Percentiles rank a stretch among this genome's conserved stretches.
Evolutionary conservation across 345 rosid genomes (phyloP).

Genomic region (Excoecaria cochinchinensis): DNA sequence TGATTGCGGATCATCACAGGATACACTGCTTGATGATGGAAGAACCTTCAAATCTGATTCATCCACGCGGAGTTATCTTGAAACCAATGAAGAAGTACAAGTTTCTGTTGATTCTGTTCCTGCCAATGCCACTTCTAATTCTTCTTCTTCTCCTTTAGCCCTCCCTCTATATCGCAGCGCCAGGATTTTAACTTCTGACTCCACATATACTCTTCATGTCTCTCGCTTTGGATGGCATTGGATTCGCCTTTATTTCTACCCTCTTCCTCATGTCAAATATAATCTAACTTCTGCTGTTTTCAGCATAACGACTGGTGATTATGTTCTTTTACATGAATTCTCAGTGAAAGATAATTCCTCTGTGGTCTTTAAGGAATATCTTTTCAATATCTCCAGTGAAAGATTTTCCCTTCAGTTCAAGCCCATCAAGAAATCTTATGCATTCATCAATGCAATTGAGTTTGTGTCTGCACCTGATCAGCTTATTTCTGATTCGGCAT

Average conservation of each 20-base stretch:
- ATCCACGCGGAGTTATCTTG: conserved; percentile 40
- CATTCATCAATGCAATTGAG: conserved; percentile 75
- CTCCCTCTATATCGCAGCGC: conserved; percentile 45
- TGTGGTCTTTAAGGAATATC: conserved; percentile 62
- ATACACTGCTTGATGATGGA: conserved; percentile 65
- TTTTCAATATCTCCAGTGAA: conserved; percentile 41
- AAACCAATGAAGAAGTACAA: conserved; percentile 51
- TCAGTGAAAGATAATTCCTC: conserved; percentile 28
- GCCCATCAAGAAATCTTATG: conserved; percentile 49
- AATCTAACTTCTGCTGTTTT: conserved; percentile 53
- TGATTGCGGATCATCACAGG: conserved; percentile 67
- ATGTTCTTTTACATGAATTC: conserved; percentile 68
- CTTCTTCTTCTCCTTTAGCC: conserved; percentile 20
- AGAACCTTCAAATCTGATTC: conserved; percentile 69
- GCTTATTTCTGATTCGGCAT: conserved; percentile 53
- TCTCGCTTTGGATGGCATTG: conserved; percentile 63
- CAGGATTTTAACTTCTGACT: conserved; percentile 46
- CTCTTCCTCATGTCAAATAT: conserved; percentile 54
- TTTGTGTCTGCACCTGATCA: conserved; percentile 60
- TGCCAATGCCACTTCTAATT: conserved; percentile 3
- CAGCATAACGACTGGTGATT: conserved; percentile 51
- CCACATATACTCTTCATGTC: conserved; percentile 48
- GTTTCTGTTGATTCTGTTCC: conserved; percentile 47
- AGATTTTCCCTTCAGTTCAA: conserved; percentile 52
- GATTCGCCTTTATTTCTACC: conserved; percentile 78